Evolutionary conservation across 2,329 filamentous ascomycete species (phyloP), one percentile per base, ranked within the genome.

Genomic region (Xylaria sp.): DNA sequence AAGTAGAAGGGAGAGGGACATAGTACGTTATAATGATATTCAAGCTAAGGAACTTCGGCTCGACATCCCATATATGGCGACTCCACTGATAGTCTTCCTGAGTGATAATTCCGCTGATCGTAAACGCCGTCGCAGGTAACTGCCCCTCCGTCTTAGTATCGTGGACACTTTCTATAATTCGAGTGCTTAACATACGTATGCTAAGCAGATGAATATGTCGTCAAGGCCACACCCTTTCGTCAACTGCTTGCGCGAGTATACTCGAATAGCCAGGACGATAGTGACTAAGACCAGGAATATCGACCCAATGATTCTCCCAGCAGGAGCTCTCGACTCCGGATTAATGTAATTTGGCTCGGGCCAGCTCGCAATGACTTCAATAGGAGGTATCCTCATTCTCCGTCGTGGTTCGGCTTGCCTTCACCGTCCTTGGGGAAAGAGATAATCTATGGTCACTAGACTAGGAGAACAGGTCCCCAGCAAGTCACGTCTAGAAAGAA

Each of bases 151-250:
- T 6, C 39, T 54, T 39, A 53, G 44, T 7, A 33, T 55, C 63
- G 4, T 25, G 20, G 53, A 31, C 3, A n/a, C 50, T 31, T 13
- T 20, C 13, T 38, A 17, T 36, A 10, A 11, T 1, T 10, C 44
- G 4, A 20, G 3, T 51, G 33, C 15, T 39, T 17, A 33, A 66
- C 74, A 45, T 73, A 81, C 77, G 59, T 76, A 80, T 67, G 80
- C 78, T n/a, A 77, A 39, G 15, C 77, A 61, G 45, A 81, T 79
- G 15, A 81, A 72, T 13, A 77, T 66, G 63, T 81, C 80, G 44
- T 81, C 80, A 10, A 76, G 70, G 17, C 78, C 77, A 51, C 80
- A 76, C 5, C 76, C 76, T n/a, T 73, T 73, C 0, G 79, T 78
- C 6, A 80, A 74, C 42, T 65, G 67, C 58, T 72, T 72, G 13